Evolutionary conservation across 352 stramenopile species (phyloP).

Genomic region (Pythium aristosporum): DNA sequence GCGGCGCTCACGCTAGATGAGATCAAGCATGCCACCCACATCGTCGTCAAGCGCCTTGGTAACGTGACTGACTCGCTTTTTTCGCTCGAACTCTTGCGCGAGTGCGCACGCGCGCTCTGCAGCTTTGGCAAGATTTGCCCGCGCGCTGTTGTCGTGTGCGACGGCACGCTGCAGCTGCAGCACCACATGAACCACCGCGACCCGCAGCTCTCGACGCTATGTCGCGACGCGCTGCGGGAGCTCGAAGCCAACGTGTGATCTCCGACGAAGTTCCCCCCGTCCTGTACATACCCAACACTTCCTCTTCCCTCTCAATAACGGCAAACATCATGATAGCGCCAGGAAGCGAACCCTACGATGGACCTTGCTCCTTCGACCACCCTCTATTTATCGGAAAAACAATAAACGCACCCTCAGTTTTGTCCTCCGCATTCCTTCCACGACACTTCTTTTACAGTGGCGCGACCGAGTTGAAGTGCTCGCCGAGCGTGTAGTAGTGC

Average conservation of each 20-base stretch:
- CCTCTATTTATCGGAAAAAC: conserved; percentile 33
- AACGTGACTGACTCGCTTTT: conserved; percentile 53
- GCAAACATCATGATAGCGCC: conserved; percentile 13
- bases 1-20: conserved; percentile 36
- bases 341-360: not conserved
- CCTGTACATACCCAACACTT: too few relatives aligned
- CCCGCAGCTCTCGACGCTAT: conserved; percentile 56
- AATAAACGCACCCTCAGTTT: conserved; percentile 20
- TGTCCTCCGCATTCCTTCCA: not conserved
- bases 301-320: too few relatives aligned
- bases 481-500: conserved; percentile 98
- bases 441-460: conserved; percentile 4
- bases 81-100: conserved; percentile 69
- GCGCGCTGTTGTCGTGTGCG: conserved; percentile 28
- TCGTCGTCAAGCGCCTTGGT: conserved; percentile 45
- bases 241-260: conserved; percentile 33
- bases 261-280: not conserved
- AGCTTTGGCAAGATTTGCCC: conserved; percentile 53
- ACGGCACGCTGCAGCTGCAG: conserved; percentile 38
- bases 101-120: conserved; percentile 60
- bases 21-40: conserved; percentile 45
- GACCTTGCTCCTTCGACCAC: not conserved
- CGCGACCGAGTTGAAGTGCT: conserved; percentile 98
- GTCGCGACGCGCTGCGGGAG: conserved; percentile 38
- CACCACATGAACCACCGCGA: conserved; percentile 62